Evolutionary conservation across 106 monocot species (phyloP), one percentile per base, ranked within the genome.

Genomic region (Phalaenopsis aphrodite): DNA sequence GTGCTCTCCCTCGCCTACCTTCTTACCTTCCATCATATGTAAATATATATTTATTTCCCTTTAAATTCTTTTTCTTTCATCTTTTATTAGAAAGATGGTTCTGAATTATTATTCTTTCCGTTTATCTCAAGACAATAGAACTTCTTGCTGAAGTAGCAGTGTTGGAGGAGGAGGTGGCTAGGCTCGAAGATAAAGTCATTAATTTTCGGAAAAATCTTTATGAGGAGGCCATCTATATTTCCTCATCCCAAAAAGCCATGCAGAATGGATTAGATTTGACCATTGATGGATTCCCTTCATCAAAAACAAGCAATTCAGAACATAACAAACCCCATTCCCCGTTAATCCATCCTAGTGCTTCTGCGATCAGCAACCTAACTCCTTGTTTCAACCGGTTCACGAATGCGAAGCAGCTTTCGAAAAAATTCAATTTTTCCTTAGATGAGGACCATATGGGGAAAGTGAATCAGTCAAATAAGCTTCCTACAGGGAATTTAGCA

Each of bases 141-240:
- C 94, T 99, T 72, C 83, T 99, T 11, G 98, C 92, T n/a, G 98
- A 99, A 78, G 94, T 99, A 9, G 98, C 98, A 1, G 88, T 94
- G 2, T 79, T 99, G 75, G 98, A 99, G 61, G 98, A 99, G 77
- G 98, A 99, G 72, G 98, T 99, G 18, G 89, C 87, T 16, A 78
- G 94, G 56, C 92, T 99, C n/a, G 98, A 99, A 87, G 94, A 94
- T 37, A 92, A 99, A 78, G 90, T 99, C 24, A 87, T 94, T 66
- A 91, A 89, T 86, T 91, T 90, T 82, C 57, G 98, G 83, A 91
- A 94, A 77, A 88, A 89, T 4, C 88, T 99, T 17, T 91, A 88
- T 79, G 89, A 93, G 78, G 98, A 99, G 79, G 98, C 98, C 21
- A 83, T 93, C 68, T 84, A 85, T 41, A 55, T 88, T 46, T 87